Evolutionary conservation across 768 basidiomycete species (phyloP).

Genomic region (Amylocystis lapponica): DNA sequence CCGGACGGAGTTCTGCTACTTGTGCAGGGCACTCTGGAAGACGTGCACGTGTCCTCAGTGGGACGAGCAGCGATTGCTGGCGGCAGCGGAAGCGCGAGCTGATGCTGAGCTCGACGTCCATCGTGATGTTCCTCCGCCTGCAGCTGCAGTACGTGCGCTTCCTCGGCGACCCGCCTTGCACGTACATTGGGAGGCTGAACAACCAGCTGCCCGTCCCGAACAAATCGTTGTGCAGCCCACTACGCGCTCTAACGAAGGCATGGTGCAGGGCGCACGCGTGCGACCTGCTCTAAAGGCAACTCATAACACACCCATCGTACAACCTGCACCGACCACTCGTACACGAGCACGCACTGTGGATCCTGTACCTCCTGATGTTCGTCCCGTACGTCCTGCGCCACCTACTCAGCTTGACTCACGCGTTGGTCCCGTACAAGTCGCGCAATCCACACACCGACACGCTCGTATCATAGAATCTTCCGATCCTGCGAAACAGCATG

Average conservation of each 20-base stretch:
- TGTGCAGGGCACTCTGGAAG: constrained; percentile 33
- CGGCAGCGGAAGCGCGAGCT: constrained; percentile 1
- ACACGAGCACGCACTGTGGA: too few species aligned
- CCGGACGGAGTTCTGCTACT: constrained; percentile 34
- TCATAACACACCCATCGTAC: too few species aligned
- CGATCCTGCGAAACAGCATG: too few species aligned
- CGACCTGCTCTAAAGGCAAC: too few species aligned
- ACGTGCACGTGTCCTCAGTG: constrained; percentile 15
- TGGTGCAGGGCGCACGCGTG: background rate
- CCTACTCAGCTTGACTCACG: too few species aligned
- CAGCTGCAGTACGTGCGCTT: too few species aligned
- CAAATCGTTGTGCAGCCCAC: background rate
- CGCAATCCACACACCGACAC: too few species aligned
- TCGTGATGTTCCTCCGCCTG: background rate
- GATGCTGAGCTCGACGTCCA: constrained; percentile 5
- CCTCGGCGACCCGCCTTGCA: background rate
- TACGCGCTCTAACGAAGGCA: background rate
- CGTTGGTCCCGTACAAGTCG: too few species aligned
- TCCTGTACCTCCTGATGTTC: too few species aligned
- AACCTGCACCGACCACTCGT: too few species aligned
- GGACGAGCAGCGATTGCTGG: constrained; percentile 2
- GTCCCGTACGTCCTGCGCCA: too few species aligned
- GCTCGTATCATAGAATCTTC: too few species aligned
- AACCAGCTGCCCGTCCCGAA: background rate
- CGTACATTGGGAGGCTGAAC: background rate